phyloP scores from a whole-genome alignment of 176 grass and related monocot species.

The Triticum turgidum region DNA sequence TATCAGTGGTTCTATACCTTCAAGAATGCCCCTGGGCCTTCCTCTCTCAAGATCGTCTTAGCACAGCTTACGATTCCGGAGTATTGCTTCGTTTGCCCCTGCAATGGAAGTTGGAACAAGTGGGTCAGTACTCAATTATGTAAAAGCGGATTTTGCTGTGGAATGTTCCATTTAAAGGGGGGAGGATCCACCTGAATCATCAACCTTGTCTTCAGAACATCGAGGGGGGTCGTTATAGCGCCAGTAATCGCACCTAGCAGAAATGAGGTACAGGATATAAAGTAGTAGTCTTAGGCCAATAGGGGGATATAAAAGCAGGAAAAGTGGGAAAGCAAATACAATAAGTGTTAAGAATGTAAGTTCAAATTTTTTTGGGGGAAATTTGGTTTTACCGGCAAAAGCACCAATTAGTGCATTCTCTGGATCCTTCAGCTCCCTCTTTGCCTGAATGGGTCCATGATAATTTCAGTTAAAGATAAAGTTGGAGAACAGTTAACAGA shows the following conservation, averaged over 20 bases:
- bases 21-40: slow-evolving; percentile 75
- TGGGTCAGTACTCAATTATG: background rate
- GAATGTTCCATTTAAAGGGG: background rate
- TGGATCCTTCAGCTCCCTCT: slow-evolving; percentile 84
- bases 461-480: background rate
- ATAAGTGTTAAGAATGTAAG: background rate
- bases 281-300: background rate
- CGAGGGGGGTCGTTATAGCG: slow-evolving; percentile 89
- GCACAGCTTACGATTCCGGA: slow-evolving; percentile 69
- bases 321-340: background rate
- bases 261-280: background rate
- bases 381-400: slow-evolving; percentile 64
- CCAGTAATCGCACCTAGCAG: slow-evolving; percentile 81
- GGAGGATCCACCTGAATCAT: slow-evolving; percentile 78
- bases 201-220: slow-evolving; percentile 93
- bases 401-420: slow-evolving; percentile 97
- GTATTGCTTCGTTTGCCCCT: slow-evolving; percentile 74
- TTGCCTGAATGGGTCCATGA: slow-evolving; percentile 47
- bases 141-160: background rate
- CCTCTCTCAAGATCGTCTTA: slow-evolving; percentile 78
- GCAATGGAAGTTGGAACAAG: background rate
- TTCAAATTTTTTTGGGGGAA: background rate
- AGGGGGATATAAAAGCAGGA: background rate
- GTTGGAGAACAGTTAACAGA: background rate
- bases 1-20: slow-evolving; percentile 43